Evolutionary conservation across 1,139 yeast species (phyloP).

Genomic region (Suhomyces guaymorum): DNA sequence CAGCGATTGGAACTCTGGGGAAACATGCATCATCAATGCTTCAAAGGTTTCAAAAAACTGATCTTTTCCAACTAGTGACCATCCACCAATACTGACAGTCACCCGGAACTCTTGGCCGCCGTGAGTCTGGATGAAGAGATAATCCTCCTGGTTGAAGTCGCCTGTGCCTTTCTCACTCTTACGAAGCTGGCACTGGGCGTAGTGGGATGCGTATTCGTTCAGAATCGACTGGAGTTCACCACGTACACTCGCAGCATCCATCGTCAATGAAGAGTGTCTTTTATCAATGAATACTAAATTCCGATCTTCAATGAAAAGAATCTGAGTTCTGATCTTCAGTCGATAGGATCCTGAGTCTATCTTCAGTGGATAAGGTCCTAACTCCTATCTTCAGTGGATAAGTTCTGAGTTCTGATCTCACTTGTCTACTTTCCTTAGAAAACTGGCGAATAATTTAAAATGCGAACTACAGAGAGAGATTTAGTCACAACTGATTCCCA

Average conservation of each 20-base stretch:
- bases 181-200: conserved; percentile 24
- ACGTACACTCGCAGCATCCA: conserved; percentile 18
- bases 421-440: too few relatives aligned
- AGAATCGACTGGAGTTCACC: conserved; percentile 28
- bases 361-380: too few relatives aligned
- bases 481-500: conserved; percentile 61
- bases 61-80: conserved; percentile 24
- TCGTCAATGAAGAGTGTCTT: conserved; percentile 7
- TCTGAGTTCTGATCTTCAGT: too few relatives aligned
- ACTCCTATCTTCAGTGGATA: too few relatives aligned
- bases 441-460: neutral
- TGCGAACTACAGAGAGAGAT: conserved; percentile 18
- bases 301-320: too few relatives aligned
- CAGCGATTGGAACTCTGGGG: conserved; percentile 13
- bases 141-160: conserved; percentile 9
- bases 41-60: conserved; percentile 24
- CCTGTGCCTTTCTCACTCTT: conserved; percentile 1
- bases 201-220: conserved; percentile 32
- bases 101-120: conserved; percentile 27
- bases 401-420: too few relatives aligned
- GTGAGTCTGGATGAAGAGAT: conserved; percentile 17
- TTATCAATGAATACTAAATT: too few relatives aligned
- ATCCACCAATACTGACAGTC: conserved; percentile 36
- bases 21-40: conserved; percentile 20
- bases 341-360: too few relatives aligned